Evolutionary conservation across 176 grass and related monocot genomes (phyloP), one percentile per base, ranked within the genome.

Genomic region (Avena eriantha): DNA sequence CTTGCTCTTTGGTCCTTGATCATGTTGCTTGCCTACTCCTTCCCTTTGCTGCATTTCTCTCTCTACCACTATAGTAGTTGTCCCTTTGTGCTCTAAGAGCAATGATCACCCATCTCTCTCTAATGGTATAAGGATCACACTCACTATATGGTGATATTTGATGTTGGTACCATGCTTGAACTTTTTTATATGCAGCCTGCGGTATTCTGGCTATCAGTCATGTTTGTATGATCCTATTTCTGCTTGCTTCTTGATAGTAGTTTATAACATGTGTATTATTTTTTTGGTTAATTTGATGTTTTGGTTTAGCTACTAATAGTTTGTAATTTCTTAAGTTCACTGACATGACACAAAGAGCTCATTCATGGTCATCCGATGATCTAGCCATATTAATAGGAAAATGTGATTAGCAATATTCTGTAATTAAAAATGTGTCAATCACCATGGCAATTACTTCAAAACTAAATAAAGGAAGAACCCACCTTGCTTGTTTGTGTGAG

Each of bases 21-120:
- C 48, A 77, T 34, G 70, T 39, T 61, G 8, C 23, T 17, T 61
- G 21, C 23, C 29, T 74, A 10, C 4, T n/a, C 53, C 46, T 55
- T 45, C 14, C 84, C 48, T 76, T 53, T 84, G 26, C 56, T 73
- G 19, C 77, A 41, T 24, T 22, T 26, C 15, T 57, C 15, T 57
- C 33, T 57, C 2, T 22, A 11, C 19, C 47, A 66, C 68, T 56
- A 69, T 76, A 23, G 33, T 63, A 66, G 45, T 19, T 31, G n/a
- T 66, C 7, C 47, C 18, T 76, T 45, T 60, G 48, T 19, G 75
- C 76, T 89, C 41, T 77, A 53, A 87, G 56, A 35, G 22, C 59
- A 88, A 90, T 92, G 70, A 69, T 89, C 46, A 50, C 35, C 46
- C 48, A 65, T 81, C 75, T 86, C 10, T 15, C 70, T 61, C 57